phyloP scores from a whole-genome alignment of 495 filamentous ascomycete genomes.

The Staphylotrichum longicolle region DNA sequence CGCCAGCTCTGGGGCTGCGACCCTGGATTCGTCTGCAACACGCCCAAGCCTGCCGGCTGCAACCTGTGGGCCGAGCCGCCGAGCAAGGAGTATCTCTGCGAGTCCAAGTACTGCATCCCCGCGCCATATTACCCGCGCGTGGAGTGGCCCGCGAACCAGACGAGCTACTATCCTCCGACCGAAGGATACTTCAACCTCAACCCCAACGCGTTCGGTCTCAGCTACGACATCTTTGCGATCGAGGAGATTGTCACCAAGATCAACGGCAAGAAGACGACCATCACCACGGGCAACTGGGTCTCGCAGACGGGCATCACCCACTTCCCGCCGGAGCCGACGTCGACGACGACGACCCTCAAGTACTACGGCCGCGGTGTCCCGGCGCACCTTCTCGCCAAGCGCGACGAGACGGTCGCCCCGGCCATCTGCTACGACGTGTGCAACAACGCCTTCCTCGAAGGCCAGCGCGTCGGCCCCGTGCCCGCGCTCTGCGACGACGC shows the following conservation, averaged over 20 bases:
- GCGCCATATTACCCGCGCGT: constrained; percentile 42
- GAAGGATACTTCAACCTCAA: constrained; percentile 63
- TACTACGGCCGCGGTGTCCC: constrained; percentile 9
- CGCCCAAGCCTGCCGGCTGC: constrained; percentile 49
- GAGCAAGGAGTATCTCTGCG: constrained; percentile 51
- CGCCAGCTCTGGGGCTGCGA: constrained; percentile 59
- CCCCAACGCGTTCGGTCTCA: constrained; percentile 60
- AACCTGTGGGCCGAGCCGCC: constrained; percentile 56
- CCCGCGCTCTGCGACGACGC: constrained; percentile 42
- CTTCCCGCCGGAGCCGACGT: constrained; percentile 31
- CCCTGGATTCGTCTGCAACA: constrained; percentile 60
- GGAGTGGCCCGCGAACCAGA: constrained; percentile 43
- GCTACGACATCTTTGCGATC: constrained; percentile 57
- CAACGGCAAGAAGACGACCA: constrained; percentile 32
- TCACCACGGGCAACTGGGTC: constrained; percentile 47
- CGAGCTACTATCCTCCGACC: constrained; percentile 51
- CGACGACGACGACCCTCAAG: constrained; percentile 13
- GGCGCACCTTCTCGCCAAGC: constrained; percentile 29
- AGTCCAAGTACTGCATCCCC: constrained; percentile 53
- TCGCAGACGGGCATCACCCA: constrained; percentile 45
- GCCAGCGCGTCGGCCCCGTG: constrained; percentile 46
- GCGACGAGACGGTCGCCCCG: constrained; percentile 40
- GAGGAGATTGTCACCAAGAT: constrained; percentile 25
- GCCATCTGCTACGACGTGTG: constrained; percentile 54
- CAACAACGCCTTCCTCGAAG: constrained; percentile 50